These are phyloP conservation scores for Plectranthus barbatus DNA, from an alignment of 257 asterid species.

Conservation along the genomic window DNA sequence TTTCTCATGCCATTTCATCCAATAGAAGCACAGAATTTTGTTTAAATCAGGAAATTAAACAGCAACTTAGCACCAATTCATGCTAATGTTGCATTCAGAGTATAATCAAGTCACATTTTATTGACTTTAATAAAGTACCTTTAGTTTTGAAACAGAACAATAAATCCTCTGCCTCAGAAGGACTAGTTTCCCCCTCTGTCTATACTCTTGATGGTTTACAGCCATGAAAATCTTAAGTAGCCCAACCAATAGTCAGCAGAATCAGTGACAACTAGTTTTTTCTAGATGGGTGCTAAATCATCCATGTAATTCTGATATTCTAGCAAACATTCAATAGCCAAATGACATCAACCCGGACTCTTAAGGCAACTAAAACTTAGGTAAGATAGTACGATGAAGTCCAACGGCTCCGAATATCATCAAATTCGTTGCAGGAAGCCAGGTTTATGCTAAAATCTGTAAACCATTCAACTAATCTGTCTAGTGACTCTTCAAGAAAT, in stretches of 20 bases:
- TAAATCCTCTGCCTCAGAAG: too few relatives aligned
- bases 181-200: too few relatives aligned
- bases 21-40: neutral
- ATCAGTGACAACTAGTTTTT: neutral
- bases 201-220: too few relatives aligned
- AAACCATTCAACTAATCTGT: neutral
- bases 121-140: too few relatives aligned
- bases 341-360: neutral
- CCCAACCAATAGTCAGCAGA: too few relatives aligned
- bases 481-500: neutral
- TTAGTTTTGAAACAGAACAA: too few relatives aligned
- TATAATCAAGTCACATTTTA: too few relatives aligned
- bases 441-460: neutral
- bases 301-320: neutral
- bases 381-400: neutral
- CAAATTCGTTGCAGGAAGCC: neutral
- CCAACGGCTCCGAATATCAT: neutral
- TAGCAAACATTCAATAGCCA: neutral
- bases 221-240: too few relatives aligned
- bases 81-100: too few relatives aligned
- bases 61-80: neutral
- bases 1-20: slow-evolving; percentile 33
- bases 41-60: neutral
- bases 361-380: neutral
- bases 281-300: too few relatives aligned